phyloP scores from a whole-genome alignment of 2,329 filamentous ascomycete genomes.

The Periconia digitata region DNA sequence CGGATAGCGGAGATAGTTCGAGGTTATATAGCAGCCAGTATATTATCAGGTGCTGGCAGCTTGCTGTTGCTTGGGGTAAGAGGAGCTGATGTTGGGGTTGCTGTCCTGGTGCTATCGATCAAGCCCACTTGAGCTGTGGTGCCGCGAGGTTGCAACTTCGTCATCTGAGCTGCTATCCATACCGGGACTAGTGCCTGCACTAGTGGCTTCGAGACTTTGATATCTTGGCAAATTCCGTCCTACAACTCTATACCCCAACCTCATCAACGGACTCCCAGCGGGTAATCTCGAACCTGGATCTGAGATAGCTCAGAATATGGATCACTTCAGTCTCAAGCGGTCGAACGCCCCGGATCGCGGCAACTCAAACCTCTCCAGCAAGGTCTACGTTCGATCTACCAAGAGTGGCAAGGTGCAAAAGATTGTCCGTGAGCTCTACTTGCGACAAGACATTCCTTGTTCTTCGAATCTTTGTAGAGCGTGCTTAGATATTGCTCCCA shows the following conservation, averaged over 20 bases:
- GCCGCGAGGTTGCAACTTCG: slow-evolving; percentile 25
- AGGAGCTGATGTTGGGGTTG: slow-evolving; percentile 19
- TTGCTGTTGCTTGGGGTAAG: neutral
- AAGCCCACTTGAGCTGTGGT: slow-evolving; percentile 29
- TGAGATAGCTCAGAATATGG: slow-evolving; percentile 22
- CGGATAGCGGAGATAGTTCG: slow-evolving; percentile 5
- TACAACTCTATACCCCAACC: slow-evolving; percentile 6
- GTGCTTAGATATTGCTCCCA: slow-evolving; percentile 74
- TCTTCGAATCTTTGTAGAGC: slow-evolving; percentile 83
- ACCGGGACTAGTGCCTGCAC: slow-evolving; percentile 10
- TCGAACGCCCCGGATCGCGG: slow-evolving; percentile 56
- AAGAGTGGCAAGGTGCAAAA: slow-evolving; percentile 98
- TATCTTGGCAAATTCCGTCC: slow-evolving; percentile 31
- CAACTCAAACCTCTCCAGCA: slow-evolving; percentile 82
- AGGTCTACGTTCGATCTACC: slow-evolving; percentile 92
- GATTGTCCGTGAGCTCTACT: slow-evolving; percentile 94
- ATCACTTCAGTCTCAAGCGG: slow-evolving; percentile 59
- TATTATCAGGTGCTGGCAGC: neutral
- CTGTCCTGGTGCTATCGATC: slow-evolving; percentile 28
- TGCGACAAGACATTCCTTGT: slow-evolving; percentile 95
- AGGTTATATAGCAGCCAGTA: slow-evolving; percentile 3
- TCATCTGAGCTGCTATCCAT: slow-evolving; percentile 27
- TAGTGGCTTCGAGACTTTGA: slow-evolving; percentile 13
- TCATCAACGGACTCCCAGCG: slow-evolving; percentile 2
- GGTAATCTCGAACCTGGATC: neutral